phyloP scores from a whole-genome alignment of 2,329 filamentous ascomycete genomes.

The Xylariaceae sp. region DNA sequence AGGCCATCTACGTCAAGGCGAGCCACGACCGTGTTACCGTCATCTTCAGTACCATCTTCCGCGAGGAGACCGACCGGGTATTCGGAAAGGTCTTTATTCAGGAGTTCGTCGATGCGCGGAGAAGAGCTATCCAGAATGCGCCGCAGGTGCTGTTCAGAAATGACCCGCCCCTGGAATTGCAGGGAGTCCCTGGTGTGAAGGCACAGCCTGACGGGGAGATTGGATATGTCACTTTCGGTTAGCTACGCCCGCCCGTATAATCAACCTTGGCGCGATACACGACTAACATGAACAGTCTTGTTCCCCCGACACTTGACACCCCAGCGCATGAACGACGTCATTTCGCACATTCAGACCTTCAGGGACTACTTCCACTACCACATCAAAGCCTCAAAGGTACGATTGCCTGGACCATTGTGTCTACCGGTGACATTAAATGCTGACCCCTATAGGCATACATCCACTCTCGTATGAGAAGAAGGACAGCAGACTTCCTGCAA shows the following conservation, averaged over 20 bases:
- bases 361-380: conserved; percentile 99
- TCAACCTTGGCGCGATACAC: not conserved
- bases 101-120: conserved; percentile 94
- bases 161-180: conserved; percentile 86
- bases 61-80: conserved; percentile 94
- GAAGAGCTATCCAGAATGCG: conserved; percentile 94
- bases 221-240: conserved; percentile 97
- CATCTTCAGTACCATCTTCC: conserved; percentile 97
- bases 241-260: not conserved
- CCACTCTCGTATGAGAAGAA: conserved; percentile 94
- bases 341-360: conserved; percentile 99
- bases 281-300: conserved; percentile 56
- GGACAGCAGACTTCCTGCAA: conserved; percentile 97
- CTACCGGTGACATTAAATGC: not conserved
- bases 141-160: conserved; percentile 95
- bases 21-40: conserved; percentile 96
- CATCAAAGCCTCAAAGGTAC: conserved; percentile 93
- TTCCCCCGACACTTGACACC: conserved; percentile 92
- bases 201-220: conserved; percentile 75
- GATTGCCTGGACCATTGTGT: not conserved
- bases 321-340: conserved; percentile 87
- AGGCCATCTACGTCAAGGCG: conserved; percentile 98
- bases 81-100: conserved; percentile 98
- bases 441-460: conserved; percentile 66
- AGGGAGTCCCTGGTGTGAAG: conserved; percentile 77